A percentile compares a stretch with the other conserved stretches of the same genome.
Evolutionary conservation across 495 filamentous ascomycete species (phyloP).

Genomic region (Penicillium lividum): DNA sequence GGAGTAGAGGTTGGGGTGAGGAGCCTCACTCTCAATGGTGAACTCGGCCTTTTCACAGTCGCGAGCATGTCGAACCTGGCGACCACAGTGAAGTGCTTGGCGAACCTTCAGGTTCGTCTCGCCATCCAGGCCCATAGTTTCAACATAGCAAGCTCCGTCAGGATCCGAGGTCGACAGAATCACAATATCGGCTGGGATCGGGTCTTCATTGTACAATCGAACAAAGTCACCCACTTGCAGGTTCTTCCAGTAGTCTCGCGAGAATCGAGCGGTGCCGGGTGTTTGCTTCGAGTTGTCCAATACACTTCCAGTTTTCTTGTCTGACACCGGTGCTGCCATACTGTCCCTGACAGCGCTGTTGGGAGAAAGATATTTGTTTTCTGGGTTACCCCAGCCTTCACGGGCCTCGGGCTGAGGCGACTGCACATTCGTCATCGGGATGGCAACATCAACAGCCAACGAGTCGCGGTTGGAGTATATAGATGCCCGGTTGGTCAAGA

Average conservation of each 20-base stretch:
- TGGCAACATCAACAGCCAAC: conserved; percentile 51
- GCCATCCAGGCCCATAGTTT: conserved; percentile 97
- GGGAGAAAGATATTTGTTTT: conserved; percentile 35
- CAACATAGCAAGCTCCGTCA: conserved; percentile 95
- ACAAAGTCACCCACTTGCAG: conserved; percentile 96
- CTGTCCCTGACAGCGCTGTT: conserved; percentile 36
- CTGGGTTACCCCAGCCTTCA: conserved; percentile 34
- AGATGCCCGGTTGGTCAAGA: conserved; percentile 66
- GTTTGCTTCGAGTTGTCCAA: conserved; percentile 60
- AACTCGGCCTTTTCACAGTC: conserved; percentile 92
- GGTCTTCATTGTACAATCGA: conserved; percentile 93
- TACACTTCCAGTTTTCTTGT: conserved; percentile 63
- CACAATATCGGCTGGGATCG: conserved; percentile 91
- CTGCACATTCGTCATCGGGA: conserved; percentile 95
- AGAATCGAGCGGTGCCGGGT: conserved; percentile 72
- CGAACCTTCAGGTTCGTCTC: conserved; percentile 98
- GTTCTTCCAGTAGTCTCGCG: conserved; percentile 93
- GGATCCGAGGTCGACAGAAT: conserved; percentile 94
- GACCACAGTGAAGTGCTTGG: conserved; percentile 83
- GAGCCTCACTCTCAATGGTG: conserved; percentile 84
- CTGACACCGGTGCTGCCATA: conserved; percentile 26
- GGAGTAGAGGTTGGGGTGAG: conserved; percentile 90
- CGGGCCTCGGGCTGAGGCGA: conserved; percentile 67
- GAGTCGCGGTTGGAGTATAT: conserved; percentile 63
- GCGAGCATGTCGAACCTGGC: conserved; percentile 79